Conservation (phyloP, 2,329 filamentous ascomycete genomes). For the Pseudocercospora ulei region DNA sequence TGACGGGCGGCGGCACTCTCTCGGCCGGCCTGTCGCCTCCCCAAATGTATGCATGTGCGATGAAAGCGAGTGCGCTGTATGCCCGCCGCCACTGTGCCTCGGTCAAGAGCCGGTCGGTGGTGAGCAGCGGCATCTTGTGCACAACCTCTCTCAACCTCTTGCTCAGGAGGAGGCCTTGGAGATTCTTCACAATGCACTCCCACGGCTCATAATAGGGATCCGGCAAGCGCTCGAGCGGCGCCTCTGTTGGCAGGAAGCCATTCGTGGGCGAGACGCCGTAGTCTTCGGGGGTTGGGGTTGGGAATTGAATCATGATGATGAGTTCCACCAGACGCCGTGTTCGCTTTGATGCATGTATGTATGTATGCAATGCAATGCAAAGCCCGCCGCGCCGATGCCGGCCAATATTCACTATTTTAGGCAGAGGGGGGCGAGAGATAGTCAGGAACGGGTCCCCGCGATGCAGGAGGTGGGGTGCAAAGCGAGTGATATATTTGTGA, state of each 20-base stretch:
- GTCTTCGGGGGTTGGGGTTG: slow-evolving; percentile 51
- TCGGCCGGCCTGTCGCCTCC: slow-evolving; percentile 63
- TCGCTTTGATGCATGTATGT: no score
- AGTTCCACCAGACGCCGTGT: slow-evolving; percentile 33
- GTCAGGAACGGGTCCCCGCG: no score
- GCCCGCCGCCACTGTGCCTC: slow-evolving; percentile 87
- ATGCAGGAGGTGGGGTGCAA: no score
- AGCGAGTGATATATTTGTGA: no score
- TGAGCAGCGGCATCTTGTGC: slow-evolving; percentile 71
- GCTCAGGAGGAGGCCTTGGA: slow-evolving; percentile 78
- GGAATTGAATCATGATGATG: slow-evolving; percentile 39
- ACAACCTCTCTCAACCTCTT: slow-evolving; percentile 71
- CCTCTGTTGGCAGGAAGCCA: slow-evolving; percentile 77
- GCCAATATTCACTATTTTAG: no score
- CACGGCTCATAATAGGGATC: slow-evolving; percentile 91
- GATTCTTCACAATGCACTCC: slow-evolving; percentile 76
- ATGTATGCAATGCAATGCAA: no score
- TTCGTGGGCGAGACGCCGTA: slow-evolving; percentile 69
- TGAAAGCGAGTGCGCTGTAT: slow-evolving; percentile 67
- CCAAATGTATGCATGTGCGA: slow-evolving; percentile 84
- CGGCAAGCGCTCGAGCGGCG: slow-evolving; percentile 69
- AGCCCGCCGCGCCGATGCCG: no score
- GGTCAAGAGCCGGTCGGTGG: slow-evolving; percentile 67
- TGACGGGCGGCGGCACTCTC: slow-evolving; percentile 67
- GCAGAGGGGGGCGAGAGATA: no score